Base-by-base conservation (phyloP, 441 rosid genomes). In the Metrosideros polymorpha region DNA sequence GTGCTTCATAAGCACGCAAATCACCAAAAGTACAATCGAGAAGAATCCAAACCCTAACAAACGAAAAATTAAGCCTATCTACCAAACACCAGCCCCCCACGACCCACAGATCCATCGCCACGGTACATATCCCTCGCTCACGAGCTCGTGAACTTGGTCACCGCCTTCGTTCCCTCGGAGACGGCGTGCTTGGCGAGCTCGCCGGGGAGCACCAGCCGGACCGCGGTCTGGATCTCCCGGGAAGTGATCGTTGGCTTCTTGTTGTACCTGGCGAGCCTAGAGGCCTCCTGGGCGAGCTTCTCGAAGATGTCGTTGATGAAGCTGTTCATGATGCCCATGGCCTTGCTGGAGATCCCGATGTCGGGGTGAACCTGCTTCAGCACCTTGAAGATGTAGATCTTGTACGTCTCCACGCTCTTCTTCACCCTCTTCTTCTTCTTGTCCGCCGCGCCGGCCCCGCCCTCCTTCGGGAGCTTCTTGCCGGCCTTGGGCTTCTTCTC, bases 161-260 rank as follows among this genome's bases (percentile, higher is more conserved):
- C 94, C 4, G 93, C 94, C 92, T 91, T 92, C 27, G 94, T 92
- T 2, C 94, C 94, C 84, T 92, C 94, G 27, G 92, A 91, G 9
- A 92, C 93, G 10, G 94, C 93, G 50, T 92, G 94, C 92, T 92
- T 92, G 0, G 94, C 94, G 18, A 92, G 82, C 88, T 92, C 94
- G 12, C 94, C 94, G 24, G 93, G 94, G 24, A 92, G 87, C 22
- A 92, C 94, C 49, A 92, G 89, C 54, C 92, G 86, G 51, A 92
- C 94, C 29, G 93, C 92, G 1, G 92, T 92, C 89, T 92, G 93
- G 42, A 90, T 92, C 86, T 92, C 94, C 92, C 93, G 88, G 12
- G 93, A 91, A 3, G 94, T 92, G 63, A 92, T 90, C 3, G 93
- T 92, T 0, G 93, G 94, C 88, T 91, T 92, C 91, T 92, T 92